Evolutionary conservation across 768 basidiomycete species (phyloP).

Genomic region (Chalciporus piperatus): DNA sequence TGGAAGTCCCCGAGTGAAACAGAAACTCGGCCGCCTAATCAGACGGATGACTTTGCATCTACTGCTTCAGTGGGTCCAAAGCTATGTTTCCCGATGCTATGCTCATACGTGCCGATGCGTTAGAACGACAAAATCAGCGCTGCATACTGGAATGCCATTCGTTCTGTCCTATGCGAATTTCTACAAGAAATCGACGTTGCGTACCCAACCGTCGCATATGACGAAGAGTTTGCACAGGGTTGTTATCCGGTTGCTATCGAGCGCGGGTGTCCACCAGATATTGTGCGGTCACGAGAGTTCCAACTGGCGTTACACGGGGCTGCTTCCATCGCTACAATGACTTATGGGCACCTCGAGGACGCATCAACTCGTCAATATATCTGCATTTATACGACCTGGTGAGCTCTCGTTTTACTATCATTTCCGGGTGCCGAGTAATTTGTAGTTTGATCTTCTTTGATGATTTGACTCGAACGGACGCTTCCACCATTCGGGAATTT

Average conservation of each 20-base stretch:
- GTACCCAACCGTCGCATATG: slow-evolving; percentile 2
- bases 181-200: background rate
- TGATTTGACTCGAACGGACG: slow-evolving; percentile 4
- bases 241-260: background rate
- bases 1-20: background rate
- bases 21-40: no score
- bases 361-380: slow-evolving; percentile 2
- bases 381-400: slow-evolving; percentile 4
- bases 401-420: background rate
- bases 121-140: background rate
- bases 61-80: background rate
- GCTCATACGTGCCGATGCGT: background rate
- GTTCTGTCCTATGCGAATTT: slow-evolving; percentile 1
- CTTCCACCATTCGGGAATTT: slow-evolving; percentile 2
- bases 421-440: background rate
- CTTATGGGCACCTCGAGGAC: slow-evolving; percentile 2
- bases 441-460: slow-evolving; percentile 4
- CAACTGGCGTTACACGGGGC: slow-evolving; percentile 3
- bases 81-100: background rate
- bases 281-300: slow-evolving; percentile 1
- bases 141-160: background rate
- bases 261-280: background rate
- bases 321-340: slow-evolving; percentile 1
- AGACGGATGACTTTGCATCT: background rate
- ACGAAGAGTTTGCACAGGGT: slow-evolving; percentile 1